Conservation (phyloP, 768 basidiomycete species). For the Clitopilus passeckerianus region DNA sequence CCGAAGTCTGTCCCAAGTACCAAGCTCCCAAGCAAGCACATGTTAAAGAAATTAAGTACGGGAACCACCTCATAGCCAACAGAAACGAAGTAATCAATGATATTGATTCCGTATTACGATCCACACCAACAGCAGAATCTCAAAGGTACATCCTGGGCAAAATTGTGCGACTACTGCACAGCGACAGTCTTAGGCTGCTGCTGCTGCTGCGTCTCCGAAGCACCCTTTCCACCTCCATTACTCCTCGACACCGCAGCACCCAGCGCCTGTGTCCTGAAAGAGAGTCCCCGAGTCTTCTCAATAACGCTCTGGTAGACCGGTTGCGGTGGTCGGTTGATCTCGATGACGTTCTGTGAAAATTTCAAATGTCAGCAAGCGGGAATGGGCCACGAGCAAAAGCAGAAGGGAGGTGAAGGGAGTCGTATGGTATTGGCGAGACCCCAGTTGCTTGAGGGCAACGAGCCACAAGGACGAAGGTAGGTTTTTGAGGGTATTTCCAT, state of each 20-base stretch:
- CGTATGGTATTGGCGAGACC: background rate
- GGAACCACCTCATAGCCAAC: background rate
- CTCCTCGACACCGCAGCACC: conserved; percentile 61
- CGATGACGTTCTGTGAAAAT: conserved; percentile 82
- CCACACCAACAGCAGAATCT: background rate
- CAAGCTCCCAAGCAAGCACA: no score
- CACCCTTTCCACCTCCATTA: conserved; percentile 11
- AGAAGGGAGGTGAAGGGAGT: background rate
- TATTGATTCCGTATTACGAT: background rate
- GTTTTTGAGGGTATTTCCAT: background rate
- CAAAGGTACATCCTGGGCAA: background rate
- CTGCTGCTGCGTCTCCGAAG: background rate
- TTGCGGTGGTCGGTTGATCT: conserved; percentile 85
- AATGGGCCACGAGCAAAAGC: background rate
- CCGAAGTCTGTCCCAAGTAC: no score
- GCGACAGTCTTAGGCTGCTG: background rate
- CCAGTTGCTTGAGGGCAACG: background rate
- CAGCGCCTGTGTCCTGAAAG: conserved; percentile 86
- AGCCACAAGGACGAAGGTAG: background rate
- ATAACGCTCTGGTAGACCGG: conserved; percentile 94
- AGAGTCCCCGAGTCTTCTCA: conserved; percentile 90
- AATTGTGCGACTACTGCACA: background rate
- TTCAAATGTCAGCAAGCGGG: background rate
- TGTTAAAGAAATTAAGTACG: no score
- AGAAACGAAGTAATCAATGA: background rate